Evolutionary conservation across 257 asterid genomes (phyloP).

Genomic region (Solanum paucissectum): DNA sequence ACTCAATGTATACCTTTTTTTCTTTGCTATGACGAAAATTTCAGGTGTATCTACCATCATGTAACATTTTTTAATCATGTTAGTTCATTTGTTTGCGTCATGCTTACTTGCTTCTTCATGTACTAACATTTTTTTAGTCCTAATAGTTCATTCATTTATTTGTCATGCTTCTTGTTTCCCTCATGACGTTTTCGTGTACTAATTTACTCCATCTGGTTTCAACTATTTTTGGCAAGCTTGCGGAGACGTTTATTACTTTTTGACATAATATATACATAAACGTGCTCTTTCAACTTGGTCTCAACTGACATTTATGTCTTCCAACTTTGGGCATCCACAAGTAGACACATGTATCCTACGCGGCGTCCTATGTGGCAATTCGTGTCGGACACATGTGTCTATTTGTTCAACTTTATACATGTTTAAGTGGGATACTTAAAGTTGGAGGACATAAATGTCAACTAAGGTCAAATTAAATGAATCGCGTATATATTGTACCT

Average conservation of each 20-base stretch:
- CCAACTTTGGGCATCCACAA: background rate
- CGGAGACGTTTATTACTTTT: background rate
- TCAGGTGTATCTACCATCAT: background rate
- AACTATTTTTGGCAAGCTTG: background rate
- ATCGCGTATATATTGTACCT: background rate
- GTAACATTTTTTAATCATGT: background rate
- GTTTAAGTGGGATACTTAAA: background rate
- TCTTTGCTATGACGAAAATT: background rate
- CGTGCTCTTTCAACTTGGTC: too few species aligned
- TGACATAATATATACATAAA: background rate
- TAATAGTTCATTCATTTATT: background rate
- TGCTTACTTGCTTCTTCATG: background rate
- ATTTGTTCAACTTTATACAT: background rate
- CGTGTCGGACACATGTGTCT: background rate
- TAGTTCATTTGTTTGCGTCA: background rate
- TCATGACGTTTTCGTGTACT: background rate
- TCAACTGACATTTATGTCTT: accelerated
- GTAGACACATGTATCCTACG: background rate
- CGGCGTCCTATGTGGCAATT: accelerated
- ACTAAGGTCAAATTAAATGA: background rate
- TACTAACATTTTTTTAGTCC: background rate
- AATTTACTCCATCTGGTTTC: background rate
- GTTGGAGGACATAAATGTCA: background rate
- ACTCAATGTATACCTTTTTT: background rate
- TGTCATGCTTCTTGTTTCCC: background rate